phyloP scores from a whole-genome alignment of 148 eudicot species.

The Rhododendron ferrugineum region DNA sequence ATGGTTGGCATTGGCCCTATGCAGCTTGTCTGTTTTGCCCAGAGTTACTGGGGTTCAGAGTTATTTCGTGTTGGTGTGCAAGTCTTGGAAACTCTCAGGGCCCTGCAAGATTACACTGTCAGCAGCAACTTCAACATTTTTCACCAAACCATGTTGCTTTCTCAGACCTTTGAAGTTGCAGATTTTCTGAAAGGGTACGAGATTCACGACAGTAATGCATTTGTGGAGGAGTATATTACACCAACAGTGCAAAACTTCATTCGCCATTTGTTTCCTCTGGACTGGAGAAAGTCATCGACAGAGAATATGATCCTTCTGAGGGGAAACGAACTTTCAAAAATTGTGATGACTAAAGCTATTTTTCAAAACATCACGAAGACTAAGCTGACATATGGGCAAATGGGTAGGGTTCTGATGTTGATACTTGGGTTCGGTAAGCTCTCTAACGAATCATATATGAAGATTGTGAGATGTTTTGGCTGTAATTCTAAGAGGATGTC shows the following conservation, averaged over 20 bases:
- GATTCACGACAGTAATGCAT: background rate
- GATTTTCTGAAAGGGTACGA: constrained; percentile 28
- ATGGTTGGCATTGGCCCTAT: constrained; percentile 21
- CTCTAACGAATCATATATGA: constrained; percentile 5
- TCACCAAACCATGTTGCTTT: constrained; percentile 18
- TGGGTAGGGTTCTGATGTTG: constrained; percentile 47
- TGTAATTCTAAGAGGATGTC: constrained; percentile 19
- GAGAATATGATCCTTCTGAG: constrained; percentile 33
- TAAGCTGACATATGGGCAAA: constrained; percentile 31
- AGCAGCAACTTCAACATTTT: constrained; percentile 13
- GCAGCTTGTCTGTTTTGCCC: constrained; percentile 26
- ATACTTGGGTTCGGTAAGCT: constrained; percentile 34
- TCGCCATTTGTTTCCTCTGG: constrained; percentile 32
- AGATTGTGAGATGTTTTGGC: constrained; percentile 9
- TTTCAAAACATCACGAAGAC: background rate
- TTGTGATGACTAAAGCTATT: constrained; percentile 33
- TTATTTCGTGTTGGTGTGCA: constrained; percentile 33
- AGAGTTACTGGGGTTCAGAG: constrained; percentile 34
- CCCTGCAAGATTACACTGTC: constrained; percentile 13
- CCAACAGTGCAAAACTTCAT: background rate
- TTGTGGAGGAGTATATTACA: constrained; percentile 12
- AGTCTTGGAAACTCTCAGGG: constrained; percentile 34
- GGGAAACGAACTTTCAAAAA: constrained; percentile 19
- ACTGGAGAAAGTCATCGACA: constrained; percentile 31
- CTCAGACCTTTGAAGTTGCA: constrained; percentile 32